A percentile compares a stretch with the other conserved stretches of the same genome.
These are phyloP conservation scores for Xylogone sp. DNA, from an alignment of 2,329 filamentous ascomycete species.

Conservation along the genomic window DNA sequence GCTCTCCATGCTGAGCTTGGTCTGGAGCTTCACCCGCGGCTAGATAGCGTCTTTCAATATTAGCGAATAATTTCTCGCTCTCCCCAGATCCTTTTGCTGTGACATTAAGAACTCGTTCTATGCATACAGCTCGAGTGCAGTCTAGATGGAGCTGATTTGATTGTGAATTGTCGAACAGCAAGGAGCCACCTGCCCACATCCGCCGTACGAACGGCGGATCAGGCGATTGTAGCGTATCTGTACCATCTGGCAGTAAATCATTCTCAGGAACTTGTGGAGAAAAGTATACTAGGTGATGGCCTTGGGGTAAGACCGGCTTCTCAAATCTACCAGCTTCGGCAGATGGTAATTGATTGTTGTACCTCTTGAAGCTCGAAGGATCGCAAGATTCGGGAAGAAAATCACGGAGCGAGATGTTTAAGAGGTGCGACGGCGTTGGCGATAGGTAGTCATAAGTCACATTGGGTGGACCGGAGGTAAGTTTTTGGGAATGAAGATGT, in stretches of 20 bases:
- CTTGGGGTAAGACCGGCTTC: constrained; percentile 42
- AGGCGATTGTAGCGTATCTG: constrained; percentile 75
- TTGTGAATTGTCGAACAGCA: constrained; percentile 46
- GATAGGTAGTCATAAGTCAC: constrained; percentile 47
- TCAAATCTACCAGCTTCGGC: neutral
- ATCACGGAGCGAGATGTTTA: constrained; percentile 58
- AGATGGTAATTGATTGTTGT: constrained; percentile 13
- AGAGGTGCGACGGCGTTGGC: constrained; percentile 60
- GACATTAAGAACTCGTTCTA: constrained; percentile 44
- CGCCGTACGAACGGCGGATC: constrained; percentile 68
- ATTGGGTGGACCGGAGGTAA: constrained; percentile 18
- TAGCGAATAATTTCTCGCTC: constrained; percentile 27
- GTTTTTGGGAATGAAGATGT: constrained; percentile 11
- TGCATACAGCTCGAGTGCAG: constrained; percentile 33
- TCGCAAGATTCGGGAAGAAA: constrained; percentile 40
- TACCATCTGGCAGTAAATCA: constrained; percentile 74
- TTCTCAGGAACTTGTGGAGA: constrained; percentile 62
- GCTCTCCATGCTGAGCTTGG: constrained; percentile 28
- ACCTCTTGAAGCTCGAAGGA: constrained; percentile 12
- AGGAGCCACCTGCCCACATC: constrained; percentile 83
- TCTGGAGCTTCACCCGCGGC: constrained; percentile 33
- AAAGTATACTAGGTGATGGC: constrained; percentile 86
- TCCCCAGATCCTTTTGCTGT: constrained; percentile 18
- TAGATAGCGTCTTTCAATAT: constrained; percentile 21
- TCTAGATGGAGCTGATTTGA: constrained; percentile 23